phyloP scores from a whole-genome alignment of 2,329 filamentous ascomycete species.

The Sporothrix dimorphospora region DNA sequence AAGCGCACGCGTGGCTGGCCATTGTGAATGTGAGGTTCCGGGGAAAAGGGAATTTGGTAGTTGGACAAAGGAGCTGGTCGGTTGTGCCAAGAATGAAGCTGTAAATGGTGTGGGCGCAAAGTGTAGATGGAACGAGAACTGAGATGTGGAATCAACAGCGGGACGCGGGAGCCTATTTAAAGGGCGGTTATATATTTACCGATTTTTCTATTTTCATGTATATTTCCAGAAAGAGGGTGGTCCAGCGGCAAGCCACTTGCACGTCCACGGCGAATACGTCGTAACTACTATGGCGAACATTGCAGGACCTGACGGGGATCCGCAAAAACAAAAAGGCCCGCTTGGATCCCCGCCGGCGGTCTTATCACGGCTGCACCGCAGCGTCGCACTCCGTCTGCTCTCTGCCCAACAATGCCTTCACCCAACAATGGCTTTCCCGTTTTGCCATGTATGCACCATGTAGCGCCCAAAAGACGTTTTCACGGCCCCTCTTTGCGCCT shows the following conservation, averaged over 20 bases:
- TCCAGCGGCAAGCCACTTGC: no score
- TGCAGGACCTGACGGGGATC: background rate
- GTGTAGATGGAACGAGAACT: background rate
- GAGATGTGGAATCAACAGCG: background rate
- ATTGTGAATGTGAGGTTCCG: slow-evolving; percentile 21
- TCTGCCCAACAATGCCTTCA: background rate
- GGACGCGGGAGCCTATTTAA: slow-evolving; percentile 5
- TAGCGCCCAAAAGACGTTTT: background rate
- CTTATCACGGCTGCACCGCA: slow-evolving; percentile 14
- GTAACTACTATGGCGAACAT: background rate
- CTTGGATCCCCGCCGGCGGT: background rate
- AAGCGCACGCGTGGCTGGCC: slow-evolving; percentile 39
- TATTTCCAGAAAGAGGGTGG: background rate
- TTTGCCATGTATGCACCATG: background rate
- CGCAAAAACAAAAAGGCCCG: background rate
- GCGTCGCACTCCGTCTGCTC: background rate
- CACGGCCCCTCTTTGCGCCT: background rate
- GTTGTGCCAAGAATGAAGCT: background rate
- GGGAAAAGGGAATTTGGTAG: background rate
- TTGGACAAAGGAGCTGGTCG: background rate
- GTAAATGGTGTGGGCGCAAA: background rate
- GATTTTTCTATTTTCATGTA: background rate
- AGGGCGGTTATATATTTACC: background rate
- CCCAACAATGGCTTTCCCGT: background rate
- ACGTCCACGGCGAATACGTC: background rate